Evolutionary conservation across 164 flowering plant genomes (phyloP), one percentile per base, ranked within the genome.

Genomic region (Nymphaea thermarum): DNA sequence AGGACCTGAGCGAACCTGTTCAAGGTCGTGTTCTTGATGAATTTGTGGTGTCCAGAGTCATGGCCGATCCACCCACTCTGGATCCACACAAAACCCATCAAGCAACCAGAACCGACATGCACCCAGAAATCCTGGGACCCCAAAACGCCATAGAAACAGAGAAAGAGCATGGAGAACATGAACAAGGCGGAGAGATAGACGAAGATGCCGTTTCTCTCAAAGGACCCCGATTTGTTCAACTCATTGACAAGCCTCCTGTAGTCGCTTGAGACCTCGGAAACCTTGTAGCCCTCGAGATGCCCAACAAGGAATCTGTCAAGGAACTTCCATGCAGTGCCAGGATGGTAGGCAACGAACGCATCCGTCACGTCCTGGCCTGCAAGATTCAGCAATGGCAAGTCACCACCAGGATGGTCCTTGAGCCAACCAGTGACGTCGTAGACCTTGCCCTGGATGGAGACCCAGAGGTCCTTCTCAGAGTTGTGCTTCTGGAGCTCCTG

Each of bases 321-420:
- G 67, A 80, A 63, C 8, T 77, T 18, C 98, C 98, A 92, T 0
- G 95, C 89, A 1, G 91, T 59, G 7, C 86, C 86, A 0, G 96
- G 96, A 70, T 89, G 96, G 68, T 78, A 86, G 11, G 91, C 93
- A 14, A 89, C 75, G 73, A 89, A 89, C 0, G 96, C 92, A 63
- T 89, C 93, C 5, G 96, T 89, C 42, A 82, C 90, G 55, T 89
- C 98, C 43, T 87, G 83, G 4, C 96, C 92, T 4, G 87, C 92
- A 11, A 89, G 75, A 67, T 73, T 83, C 66, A 80, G 57, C 8
- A 89, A 82, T 4, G 89, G 85, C 2, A 68, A 6, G 0, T 88
- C 94, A 0, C 96, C 96, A 15, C 98, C 96, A 0, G 98, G 98
- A 51, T 92, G 98, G 8, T 70, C 73, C 63, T 83, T 80, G 2